These are phyloP conservation scores for Cryptomeria japonica DNA, from an alignment of 75 land plant genomes.

Conservation along the genomic window DNA sequence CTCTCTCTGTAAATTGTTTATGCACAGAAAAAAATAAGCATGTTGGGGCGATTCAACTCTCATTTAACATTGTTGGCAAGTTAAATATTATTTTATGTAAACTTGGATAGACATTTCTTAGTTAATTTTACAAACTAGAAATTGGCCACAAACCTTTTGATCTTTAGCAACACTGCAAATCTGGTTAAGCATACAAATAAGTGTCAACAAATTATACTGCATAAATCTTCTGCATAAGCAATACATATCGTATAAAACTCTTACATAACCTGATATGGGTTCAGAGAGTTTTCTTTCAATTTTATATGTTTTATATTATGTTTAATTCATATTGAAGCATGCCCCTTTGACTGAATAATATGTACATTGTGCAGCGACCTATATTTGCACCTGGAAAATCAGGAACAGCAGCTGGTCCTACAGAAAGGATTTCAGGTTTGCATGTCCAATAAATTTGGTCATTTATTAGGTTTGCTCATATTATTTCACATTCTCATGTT, in stretches of 20 bases:
- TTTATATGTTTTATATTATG: not conserved
- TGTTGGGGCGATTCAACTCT: not conserved
- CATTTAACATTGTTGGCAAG: not conserved
- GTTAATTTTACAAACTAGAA: not conserved
- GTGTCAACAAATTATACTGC: not conserved
- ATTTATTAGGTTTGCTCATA: not conserved
- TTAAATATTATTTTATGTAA: not conserved
- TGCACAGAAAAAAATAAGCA: not conserved
- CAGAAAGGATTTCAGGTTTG: slow-evolving; percentile 13
- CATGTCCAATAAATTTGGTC: not conserved
- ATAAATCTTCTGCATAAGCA: not conserved
- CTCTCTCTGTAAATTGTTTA: not conserved
- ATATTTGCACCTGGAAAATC: slow-evolving; percentile 7
- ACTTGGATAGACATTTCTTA: not conserved
- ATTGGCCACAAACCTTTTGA: not conserved
- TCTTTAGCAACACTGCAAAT: not conserved
- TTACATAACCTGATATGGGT: not conserved
- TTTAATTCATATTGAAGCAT: not conserved
- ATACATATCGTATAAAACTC: not conserved
- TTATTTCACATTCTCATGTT: not conserved
- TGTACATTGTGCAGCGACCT: not conserved
- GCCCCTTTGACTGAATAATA: not conserved
- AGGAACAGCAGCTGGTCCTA: slow-evolving; percentile 1
- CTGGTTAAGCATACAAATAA: not conserved
- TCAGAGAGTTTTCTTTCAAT: not conserved